Evolutionary conservation across 2,329 filamentous ascomycete genomes (phyloP).

Genomic region (Microdochium paspali): DNA sequence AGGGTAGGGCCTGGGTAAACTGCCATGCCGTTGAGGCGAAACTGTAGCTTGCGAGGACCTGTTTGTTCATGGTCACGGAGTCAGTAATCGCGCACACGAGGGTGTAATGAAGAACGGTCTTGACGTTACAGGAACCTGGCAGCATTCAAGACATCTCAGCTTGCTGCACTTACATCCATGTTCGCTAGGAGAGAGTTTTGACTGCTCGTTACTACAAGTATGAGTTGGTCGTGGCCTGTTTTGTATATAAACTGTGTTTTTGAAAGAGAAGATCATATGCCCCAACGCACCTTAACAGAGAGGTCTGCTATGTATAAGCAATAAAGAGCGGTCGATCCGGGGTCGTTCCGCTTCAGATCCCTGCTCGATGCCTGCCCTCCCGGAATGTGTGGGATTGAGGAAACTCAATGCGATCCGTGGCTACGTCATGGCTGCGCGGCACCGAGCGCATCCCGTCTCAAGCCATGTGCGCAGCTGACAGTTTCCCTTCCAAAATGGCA

Average conservation of each 20-base stretch:
- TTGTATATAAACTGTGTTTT: no score
- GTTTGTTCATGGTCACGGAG: no score
- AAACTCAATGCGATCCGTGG: background rate
- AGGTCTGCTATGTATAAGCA: background rate
- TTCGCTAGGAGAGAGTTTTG: no score
- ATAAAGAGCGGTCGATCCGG: background rate
- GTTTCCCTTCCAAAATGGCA: background rate
- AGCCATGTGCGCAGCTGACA: background rate
- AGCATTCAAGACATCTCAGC: no score
- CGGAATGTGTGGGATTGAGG: background rate
- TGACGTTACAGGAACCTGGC: no score
- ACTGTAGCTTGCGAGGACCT: constrained; percentile 25
- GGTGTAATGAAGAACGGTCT: no score
- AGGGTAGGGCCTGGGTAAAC: background rate
- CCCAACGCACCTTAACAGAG: no score
- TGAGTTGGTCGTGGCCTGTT: no score
- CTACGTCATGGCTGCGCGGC: background rate
- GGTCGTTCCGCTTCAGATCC: background rate
- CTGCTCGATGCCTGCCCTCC: background rate
- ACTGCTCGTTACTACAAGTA: no score
- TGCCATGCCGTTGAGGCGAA: constrained; percentile 22
- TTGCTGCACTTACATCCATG: no score
- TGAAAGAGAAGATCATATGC: no score
- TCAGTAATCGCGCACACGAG: no score
- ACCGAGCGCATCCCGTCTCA: background rate